These are phyloP conservation scores for Starmerella potacharoeniae DNA, from an alignment of 805 yeast genomes.

Conservation along the genomic window DNA sequence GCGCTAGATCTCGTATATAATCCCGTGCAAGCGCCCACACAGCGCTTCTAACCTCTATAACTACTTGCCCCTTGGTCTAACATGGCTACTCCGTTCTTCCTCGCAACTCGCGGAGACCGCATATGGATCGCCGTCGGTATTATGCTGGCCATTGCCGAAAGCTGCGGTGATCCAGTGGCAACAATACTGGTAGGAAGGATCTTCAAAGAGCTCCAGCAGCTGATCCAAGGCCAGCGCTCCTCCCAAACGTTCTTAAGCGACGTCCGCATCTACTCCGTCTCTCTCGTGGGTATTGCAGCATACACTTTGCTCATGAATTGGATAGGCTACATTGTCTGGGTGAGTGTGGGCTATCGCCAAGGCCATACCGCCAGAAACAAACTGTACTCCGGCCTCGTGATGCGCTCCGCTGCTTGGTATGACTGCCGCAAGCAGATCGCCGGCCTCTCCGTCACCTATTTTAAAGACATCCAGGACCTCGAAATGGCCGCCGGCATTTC, in stretches of 20 bases:
- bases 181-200: constrained; percentile 56
- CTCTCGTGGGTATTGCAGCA: constrained; percentile 35
- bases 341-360: constrained; percentile 60
- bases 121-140: constrained; percentile 8
- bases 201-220: constrained; percentile 37
- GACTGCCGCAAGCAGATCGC: constrained; percentile 44
- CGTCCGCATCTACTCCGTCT: constrained; percentile 28
- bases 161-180: constrained; percentile 21
- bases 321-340: constrained; percentile 51
- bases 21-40: not conserved
- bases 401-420: constrained; percentile 47
- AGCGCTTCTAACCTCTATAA: not conserved
- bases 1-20: not conserved
- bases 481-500: constrained; percentile 30
- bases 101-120: constrained; percentile 6
- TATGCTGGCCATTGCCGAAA: constrained; percentile 10
- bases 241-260: constrained; percentile 30
- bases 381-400: constrained; percentile 38
- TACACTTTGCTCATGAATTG: constrained; percentile 39
- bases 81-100: constrained; percentile 13
- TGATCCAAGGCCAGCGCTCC: constrained; percentile 27
- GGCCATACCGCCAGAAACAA: constrained; percentile 43
- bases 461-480: constrained; percentile 28
- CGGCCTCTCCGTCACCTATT: constrained; percentile 55
- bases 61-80: not conserved